Evolutionary conservation across 2,329 filamentous ascomycete genomes (phyloP), one percentile per base, ranked within the genome.

Genomic region (Penicillium sp.): DNA sequence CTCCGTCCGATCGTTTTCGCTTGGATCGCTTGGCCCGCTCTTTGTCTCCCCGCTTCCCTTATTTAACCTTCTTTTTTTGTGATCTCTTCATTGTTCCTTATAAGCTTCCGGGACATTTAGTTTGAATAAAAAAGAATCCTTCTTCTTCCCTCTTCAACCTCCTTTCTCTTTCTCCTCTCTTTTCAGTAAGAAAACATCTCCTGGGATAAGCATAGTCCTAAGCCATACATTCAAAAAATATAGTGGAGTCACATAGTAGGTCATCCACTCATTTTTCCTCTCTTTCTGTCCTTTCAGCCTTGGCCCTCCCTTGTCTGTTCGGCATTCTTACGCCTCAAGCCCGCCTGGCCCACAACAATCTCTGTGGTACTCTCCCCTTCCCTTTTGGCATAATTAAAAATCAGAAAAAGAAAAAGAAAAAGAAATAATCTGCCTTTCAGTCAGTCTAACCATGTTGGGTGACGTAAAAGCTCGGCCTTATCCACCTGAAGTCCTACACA

Each of bases 11-110:
- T 57, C 55, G 44, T 47, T 53, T 53, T 49, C 34, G 46, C 46
- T 50, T 50, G 43, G 48, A 50, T 50, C 42, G 48, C 50, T 49
- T 54, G 51, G 47, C 42, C 49, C 43, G 38, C 50, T 45, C 52
- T 49, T 49, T 49, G 40, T 53, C 52, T 59, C 54, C 47, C 46
- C 38, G 52, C 44, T 50, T 58, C 50, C 51, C 50, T 56, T 58
- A 60, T 61, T 62, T 61, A 62, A 62, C 60, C 61, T 63, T 62
- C 54, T 62, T 63, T 60, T 60, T 44, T 39, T 29, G 25, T 46
- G 30, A 57, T 58, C 54, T 58, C 54, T 56, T 52, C 47, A 50
- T 49, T 42, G 46, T 47, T 41, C 46, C 49, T 56, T 41, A 54
- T 46, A 47, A 50, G 41, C 35, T 45, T 55, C 47, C 37, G 39